These are phyloP conservation scores for Blastobotrys mokoenaii DNA, from an alignment of 805 yeast species.

Conservation along the genomic window DNA sequence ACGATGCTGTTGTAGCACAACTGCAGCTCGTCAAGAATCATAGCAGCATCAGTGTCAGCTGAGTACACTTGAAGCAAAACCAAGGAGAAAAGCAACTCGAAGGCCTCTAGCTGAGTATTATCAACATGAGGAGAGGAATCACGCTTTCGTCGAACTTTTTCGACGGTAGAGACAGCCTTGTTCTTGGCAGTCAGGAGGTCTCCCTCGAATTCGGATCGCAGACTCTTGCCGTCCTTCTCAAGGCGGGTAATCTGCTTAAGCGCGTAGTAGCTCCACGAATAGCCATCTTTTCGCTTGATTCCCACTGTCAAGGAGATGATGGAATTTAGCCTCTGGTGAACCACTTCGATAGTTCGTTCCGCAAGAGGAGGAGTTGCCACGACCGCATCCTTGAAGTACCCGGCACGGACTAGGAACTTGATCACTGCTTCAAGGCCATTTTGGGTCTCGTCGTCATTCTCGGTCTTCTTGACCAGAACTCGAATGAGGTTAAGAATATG, in stretches of 20 bases:
- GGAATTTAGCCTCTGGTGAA: constrained; percentile 48
- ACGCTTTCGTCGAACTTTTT: constrained; percentile 34
- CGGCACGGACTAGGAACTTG: constrained; percentile 32
- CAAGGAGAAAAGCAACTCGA: constrained; percentile 72
- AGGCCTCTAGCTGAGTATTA: constrained; percentile 44
- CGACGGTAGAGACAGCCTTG: constrained; percentile 43
- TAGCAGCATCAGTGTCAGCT: constrained; percentile 65
- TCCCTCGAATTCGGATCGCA: constrained; percentile 45
- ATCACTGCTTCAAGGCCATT: constrained; percentile 32
- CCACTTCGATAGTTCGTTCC: constrained; percentile 18
- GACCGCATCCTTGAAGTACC: constrained; percentile 32
- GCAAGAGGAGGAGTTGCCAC: constrained; percentile 11
- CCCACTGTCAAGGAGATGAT: constrained; percentile 51
- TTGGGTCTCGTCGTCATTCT: constrained; percentile 12
- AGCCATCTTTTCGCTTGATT: constrained; percentile 34
- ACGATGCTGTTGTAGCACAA: constrained; percentile 44
- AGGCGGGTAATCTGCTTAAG: constrained; percentile 14
- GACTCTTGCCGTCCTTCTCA: constrained; percentile 8
- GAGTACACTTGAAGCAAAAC: constrained; percentile 67
- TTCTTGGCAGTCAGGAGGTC: constrained; percentile 42
- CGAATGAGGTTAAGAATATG: constrained; percentile 40
- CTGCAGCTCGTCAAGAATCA: constrained; percentile 64
- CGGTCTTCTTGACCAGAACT: constrained; percentile 31
- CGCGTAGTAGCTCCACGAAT: constrained; percentile 49
- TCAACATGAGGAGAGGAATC: constrained; percentile 30